Conservation (phyloP, 2,329 filamentous ascomycete species). For the Niveomyces coronatus region DNA sequence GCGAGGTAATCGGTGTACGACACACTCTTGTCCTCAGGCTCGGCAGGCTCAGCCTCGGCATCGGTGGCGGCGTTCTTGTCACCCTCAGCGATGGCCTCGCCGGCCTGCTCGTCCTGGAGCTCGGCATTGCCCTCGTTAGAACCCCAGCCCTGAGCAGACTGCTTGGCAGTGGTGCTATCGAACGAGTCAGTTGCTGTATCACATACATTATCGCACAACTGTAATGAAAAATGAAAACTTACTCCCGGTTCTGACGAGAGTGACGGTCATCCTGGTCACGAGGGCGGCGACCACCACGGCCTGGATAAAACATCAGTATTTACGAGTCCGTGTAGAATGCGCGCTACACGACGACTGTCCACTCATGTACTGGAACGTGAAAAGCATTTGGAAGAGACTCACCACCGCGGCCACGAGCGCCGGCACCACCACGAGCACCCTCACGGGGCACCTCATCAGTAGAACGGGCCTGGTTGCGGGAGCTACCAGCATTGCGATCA, state of each 20-base stretch:
- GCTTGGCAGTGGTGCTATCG: conserved; percentile 68
- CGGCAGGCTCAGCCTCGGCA: conserved; percentile 36
- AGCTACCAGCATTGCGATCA: conserved; percentile 71
- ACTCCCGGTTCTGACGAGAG: conserved; percentile 37
- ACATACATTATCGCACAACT: background rate
- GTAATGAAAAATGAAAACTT: conserved; percentile 18
- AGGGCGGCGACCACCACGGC: conserved; percentile 42
- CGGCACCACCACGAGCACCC: conserved; percentile 50
- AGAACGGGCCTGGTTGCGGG: conserved; percentile 72
- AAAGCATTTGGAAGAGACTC: conserved; percentile 19
- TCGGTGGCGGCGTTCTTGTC: conserved; percentile 60
- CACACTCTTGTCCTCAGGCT: conserved; percentile 78
- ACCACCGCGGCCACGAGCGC: conserved; percentile 53
- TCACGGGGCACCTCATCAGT: conserved; percentile 55
- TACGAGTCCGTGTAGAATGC: background rate
- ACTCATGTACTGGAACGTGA: too few species aligned
- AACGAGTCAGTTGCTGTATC: too few species aligned
- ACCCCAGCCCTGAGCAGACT: conserved; percentile 84
- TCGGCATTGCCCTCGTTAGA: conserved; percentile 71
- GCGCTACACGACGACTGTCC: background rate
- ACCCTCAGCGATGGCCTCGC: conserved; percentile 74
- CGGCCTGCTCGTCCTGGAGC: conserved; percentile 84
- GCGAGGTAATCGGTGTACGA: conserved; percentile 84
- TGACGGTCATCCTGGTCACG: conserved; percentile 49
- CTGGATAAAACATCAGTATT: conserved; percentile 20